Base-by-base conservation (phyloP, 1,284 basidiomycete species). In the Boletellus dicymbophilus region DNA sequence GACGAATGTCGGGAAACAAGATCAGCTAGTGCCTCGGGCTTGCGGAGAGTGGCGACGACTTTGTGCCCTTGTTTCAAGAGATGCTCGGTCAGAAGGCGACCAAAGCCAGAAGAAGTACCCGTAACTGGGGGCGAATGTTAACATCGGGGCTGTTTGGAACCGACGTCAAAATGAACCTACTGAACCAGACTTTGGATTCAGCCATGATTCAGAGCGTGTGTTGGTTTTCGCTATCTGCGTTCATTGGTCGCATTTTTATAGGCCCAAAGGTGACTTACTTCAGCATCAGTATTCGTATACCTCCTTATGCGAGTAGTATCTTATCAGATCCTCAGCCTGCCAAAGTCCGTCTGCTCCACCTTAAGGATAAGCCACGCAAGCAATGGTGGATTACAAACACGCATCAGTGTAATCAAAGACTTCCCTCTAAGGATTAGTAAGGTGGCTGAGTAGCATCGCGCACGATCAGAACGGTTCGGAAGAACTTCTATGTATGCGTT, bases 1-100 rank as follows among this genome's bases (percentile, higher is more conserved):
- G 56, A 11, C 0, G 63, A 46, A 37, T 71, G 67, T 37, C 54
- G 51, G n/a, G n/a, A 30, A 18, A 53, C 52, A 20, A 74, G 62
- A 36, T 67, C 51, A 7, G 61, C 58, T n/a, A 73, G 51, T 12
- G 36, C 58, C n/a, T 60, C 49, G 3, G 66, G 63, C 15, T 56
- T 60, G 23, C 70, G 66, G 4, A 68, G 65, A 22, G 73, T 72
- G 1, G 71, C 72, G 30, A 71, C 61, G 8, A 67, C 71, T 27
- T 51, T 65, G 7, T 67, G 36, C 3, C 63, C 69, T 50, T 63
- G 67, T 54, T 58, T 59, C 53, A 73, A 39, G 34, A 54, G 54
- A 21, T 53, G 34, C 25, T 55, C 53, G 16, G 57, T 54, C 52
- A 60, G 30, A 15, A 41, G 12, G 31, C 52, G 53, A 39, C 61